Evolutionary conservation across 2,329 filamentous ascomycete species (phyloP), one percentile per base, ranked within the genome.

Genomic region (Xylaria sp.): DNA sequence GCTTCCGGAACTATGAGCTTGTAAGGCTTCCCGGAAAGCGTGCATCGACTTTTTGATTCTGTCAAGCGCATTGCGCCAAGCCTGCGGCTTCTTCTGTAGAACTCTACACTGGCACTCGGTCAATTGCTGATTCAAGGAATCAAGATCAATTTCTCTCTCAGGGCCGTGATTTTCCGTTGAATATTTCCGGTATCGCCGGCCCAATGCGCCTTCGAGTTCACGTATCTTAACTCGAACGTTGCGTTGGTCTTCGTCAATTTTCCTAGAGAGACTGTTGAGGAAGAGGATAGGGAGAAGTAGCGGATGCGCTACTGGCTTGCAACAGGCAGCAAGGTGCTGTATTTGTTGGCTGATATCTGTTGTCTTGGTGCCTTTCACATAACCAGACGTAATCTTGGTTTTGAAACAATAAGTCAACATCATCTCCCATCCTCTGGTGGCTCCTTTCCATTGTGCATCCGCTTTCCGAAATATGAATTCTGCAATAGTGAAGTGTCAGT

Each of bases 381-480:
- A 78, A 1, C 75, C 76, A 0, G 73, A 74, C 0, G 75, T 77
- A 37, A 75, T 68, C 3, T 61, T 57, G 12, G 67, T 70, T 2
- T 64, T 47, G 35, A 76, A 69, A 4, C 70, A 72, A 47, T 77
- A 70, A 1, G 72, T 72, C 7, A 78, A 69, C 47, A 71, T 71
- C 50, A 77, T 68, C 64, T 77, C 74, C 71, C 73, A 77, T 2
- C 76, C 76, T 17, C 74, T 63, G 1, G 73, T 74, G 4, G 58
- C 61, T 3, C 70, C 73, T 38, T 70, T 68, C 65, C 72, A 73
- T 1, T 69, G 57, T 6, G 75, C 73, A 40, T 76, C 74, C 14
- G 71, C 73, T 54, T 78, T 78, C 2, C 75, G 72, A 46, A 75
- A 78, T 7, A 78, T 68, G 12, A 78, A 67, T 51, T 77, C 73